A percentile compares a stretch with the other conserved stretches of the same genome.
These are phyloP conservation scores for Naegleria gruberi DNA, from an alignment of 208 protist species.

Conservation along the genomic window DNA sequence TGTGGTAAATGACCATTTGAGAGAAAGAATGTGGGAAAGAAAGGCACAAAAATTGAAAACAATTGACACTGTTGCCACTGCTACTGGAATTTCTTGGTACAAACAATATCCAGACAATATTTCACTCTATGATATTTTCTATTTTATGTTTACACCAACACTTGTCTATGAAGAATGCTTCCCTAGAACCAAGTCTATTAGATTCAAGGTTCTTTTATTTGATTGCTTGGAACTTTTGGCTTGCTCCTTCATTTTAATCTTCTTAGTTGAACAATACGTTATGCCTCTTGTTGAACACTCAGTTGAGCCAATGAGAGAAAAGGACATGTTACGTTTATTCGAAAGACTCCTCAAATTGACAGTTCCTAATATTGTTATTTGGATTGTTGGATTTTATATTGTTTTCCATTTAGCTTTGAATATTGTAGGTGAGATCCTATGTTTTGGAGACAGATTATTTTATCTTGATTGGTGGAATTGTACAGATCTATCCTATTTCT, in stretches of 20 bases:
- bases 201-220: conserved; percentile 22
- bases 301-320: background rate
- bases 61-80: background rate
- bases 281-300: conserved; percentile 17
- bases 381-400: conserved; percentile 25
- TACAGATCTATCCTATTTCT: conserved; percentile 27
- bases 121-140: conserved; percentile 40
- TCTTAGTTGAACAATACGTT: conserved; percentile 28
- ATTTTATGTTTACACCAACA: conserved; percentile 52
- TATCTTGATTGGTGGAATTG: conserved; percentile 39
- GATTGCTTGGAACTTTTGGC: background rate
- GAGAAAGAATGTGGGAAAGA: conserved; percentile 14
- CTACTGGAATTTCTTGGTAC: background rate
- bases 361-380: conserved; percentile 22
- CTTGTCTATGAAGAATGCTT: conserved; percentile 53
- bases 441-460: conserved; percentile 36
- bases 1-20: conserved; percentile 22
- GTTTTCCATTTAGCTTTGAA: conserved; percentile 35
- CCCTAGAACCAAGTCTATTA: conserved; percentile 42
- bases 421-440: conserved; percentile 26
- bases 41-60: background rate
- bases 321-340: background rate
- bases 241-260: background rate
- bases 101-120: conserved; percentile 44
- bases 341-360: conserved; percentile 12